A percentile compares a stretch with the other conserved stretches of the same genome.
phyloP scores from a whole-genome alignment of 129 eudicot genomes.

The Lactuca sativa region DNA sequence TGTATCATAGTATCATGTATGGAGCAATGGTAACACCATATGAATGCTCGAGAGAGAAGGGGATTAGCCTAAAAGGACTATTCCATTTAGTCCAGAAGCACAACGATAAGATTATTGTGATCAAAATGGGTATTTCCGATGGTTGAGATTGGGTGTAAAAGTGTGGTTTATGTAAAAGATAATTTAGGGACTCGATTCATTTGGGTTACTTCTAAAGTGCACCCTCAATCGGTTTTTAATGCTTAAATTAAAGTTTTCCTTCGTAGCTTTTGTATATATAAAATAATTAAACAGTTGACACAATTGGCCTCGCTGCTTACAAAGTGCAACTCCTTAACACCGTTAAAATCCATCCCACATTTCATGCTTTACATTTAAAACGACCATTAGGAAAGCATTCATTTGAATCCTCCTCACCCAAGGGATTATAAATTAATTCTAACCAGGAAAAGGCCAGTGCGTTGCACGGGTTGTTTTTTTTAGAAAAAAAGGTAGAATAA shows the following conservation, averaged over 20 bases:
- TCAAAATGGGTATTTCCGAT: not conserved
- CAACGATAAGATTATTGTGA: not conserved
- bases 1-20: not conserved
- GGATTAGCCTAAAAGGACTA: not conserved
- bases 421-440: no score
- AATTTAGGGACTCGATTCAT: slow-evolving; percentile 7
- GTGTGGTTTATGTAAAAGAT: slow-evolving; percentile 18
- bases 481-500: no score
- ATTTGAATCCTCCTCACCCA: no score
- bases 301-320: no score
- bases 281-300: no score
- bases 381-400: no score
- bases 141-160: slow-evolving; percentile 15
- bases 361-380: no score
- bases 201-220: not conserved
- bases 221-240: not conserved
- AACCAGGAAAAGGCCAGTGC: no score
- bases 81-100: slow-evolving; percentile 10
- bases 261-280: not conserved
- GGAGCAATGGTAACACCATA: not conserved
- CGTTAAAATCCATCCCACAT: no score
- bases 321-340: no score
- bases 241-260: not conserved
- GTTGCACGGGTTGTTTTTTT: no score
- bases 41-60: slow-evolving; percentile 7